Evolutionary conservation across 306 rosid genomes (phyloP), one percentile per base, ranked within the genome.

Genomic region (Crotalaria pallida): DNA sequence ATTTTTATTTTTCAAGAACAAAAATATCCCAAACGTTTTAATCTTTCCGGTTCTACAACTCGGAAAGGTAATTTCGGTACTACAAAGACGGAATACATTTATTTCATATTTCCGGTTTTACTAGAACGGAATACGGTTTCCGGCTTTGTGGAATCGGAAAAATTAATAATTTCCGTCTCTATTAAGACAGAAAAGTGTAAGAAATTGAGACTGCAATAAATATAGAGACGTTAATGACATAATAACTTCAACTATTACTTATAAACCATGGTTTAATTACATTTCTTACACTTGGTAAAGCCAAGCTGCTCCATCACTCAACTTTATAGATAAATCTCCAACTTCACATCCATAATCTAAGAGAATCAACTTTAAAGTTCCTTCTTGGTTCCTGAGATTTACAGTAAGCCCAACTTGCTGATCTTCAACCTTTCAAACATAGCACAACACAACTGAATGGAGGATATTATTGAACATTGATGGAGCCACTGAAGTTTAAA

Each of bases 231-330:
- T 38, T 50, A 36, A 47, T 10, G 40, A 50, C 23, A 63, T 7
- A 48, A 31, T 29, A 58, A 17, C 55, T 5, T 51, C 47, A 33
- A 58, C 43, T 44, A 11, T 8, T 29, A 55, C 1, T 67, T 22
- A 5, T 50, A 56, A n/a, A 40, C 15, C 58, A 57, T 18, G 5
- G 69, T 22, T 73, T 45, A 38, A 57, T 68, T 83, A 67, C 53
- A 65, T 72, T 67, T 76, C 76, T 49, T 88, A 93, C 97, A 78
- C 83, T 88, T 93, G 89, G 83, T 93, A 90, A 84, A 94, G 90
- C 98, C 98, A 93, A 47, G 97, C 90, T 65, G 84, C 96, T 65
- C 94, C 98, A 24, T 97, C 96, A 3, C 88, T 73, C 77, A 94
- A 24, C 73, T 84, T 81, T 77, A 88, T 85, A 45, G 83, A 72